Base-by-base conservation (phyloP, 2,329 filamentous ascomycete species). In the Penicillium crustosum region DNA sequence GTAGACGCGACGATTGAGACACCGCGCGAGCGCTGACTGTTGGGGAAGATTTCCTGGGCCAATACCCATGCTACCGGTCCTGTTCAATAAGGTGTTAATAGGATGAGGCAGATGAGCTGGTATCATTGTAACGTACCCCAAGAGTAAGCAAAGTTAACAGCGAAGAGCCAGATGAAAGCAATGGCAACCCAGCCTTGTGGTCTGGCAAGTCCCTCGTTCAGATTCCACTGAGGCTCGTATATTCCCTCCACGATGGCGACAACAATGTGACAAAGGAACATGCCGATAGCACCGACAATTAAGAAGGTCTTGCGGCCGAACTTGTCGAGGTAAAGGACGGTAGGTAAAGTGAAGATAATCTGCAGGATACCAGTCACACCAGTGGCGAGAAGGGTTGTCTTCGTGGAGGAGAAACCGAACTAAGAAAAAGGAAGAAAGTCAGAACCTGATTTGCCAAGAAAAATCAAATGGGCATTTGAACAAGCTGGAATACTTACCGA, bases 261-360 rank as follows among this genome's bases (percentile, higher is more conserved):
- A 64, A 90, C 85, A 61, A 90, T 82, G 69, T 90, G 88, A 67
- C 86, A 90, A 6, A 80, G 75, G n/a, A 80, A 85, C 87, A 90
- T 91, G 13, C 87, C 87, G 15, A 89, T 75, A 1, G 87, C 87
- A 29, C 89, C 75, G 25, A 62, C 54, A 13, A 73, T 70, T 4
- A 77, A 58, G 49, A 75, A 68, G 13, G 68, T 70, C 61, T 71
- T 76, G 48, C 75, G 67, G 19, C 74, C 75, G 23, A 77, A 69
- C 42, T 71, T 74, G 54, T 76, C 73, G 39, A 76, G 69, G 57
- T 65, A 74, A 19, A 73, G 62, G 13, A 76, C 68, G 17, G 74
- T 61, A n/a, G 74, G 73, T 6, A 75, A 61, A 3, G 74, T 75
- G 48, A 73, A 71, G 48, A 71, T 53, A 33, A 77, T 69, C 61